phyloP scores from a whole-genome alignment of 1,139 yeast species.

The Hemisphaericaspora xylanilytica region DNA sequence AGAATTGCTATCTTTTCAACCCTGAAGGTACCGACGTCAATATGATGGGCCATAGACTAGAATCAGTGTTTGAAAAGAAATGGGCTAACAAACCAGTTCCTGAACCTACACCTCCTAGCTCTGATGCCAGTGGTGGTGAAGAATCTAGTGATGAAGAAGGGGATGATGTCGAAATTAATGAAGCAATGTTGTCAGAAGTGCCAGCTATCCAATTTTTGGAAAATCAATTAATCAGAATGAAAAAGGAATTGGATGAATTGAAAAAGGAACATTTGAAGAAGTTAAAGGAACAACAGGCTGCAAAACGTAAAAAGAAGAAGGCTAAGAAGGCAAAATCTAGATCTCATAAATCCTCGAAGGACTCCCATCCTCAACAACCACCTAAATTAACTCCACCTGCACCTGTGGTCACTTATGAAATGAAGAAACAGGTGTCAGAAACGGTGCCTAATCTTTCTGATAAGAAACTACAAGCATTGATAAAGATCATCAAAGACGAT shows the following conservation, averaged over 20 bases:
- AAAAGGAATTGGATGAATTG: constrained; percentile 75
- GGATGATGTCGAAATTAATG: constrained; percentile 72
- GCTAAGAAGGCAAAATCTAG: constrained; percentile 24
- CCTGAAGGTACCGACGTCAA: constrained; percentile 96
- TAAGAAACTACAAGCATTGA: constrained; percentile 77
- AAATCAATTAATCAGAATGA: constrained; percentile 82
- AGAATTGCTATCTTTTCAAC: constrained; percentile 86
- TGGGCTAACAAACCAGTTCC: constrained; percentile 91
- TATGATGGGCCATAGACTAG: constrained; percentile 90
- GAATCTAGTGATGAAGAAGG: constrained; percentile 52
- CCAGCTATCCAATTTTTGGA: constrained; percentile 90
- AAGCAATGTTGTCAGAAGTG: constrained; percentile 63
- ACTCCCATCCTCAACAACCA: constrained; percentile 11
- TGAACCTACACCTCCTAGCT: constrained; percentile 49
- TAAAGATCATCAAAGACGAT: constrained; percentile 82
- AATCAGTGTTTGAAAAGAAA: constrained; percentile 77
- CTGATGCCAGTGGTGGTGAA: constrained; percentile 33
- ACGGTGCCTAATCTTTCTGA: constrained; percentile 77
- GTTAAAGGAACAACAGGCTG: constrained; percentile 46
- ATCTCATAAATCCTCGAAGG: constrained; percentile 10
- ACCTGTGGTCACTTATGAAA: constrained; percentile 78
- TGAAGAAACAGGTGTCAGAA: constrained; percentile 93
- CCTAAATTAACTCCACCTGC: constrained; percentile 13
- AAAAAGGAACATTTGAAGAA: constrained; percentile 68
- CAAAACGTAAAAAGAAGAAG: constrained; percentile 50